phyloP scores from a whole-genome alignment of 352 stramenopile species.

The Phytophthora litchii region DNA sequence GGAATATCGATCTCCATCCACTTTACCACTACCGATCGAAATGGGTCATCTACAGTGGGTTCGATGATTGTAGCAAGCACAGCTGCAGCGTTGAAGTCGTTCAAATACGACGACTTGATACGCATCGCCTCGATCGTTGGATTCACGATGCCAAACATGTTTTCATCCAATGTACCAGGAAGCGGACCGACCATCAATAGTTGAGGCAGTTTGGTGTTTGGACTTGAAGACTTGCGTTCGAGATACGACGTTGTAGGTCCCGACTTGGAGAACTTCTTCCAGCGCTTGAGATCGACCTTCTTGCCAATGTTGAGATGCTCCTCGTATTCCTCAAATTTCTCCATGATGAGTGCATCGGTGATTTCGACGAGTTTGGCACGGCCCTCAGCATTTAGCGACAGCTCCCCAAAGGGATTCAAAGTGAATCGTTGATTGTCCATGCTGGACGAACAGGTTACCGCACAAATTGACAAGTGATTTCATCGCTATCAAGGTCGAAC shows the following conservation, averaged over 20 bases:
- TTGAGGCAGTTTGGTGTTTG: constrained; percentile 19
- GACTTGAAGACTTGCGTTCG: constrained; percentile 22
- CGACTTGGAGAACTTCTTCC: constrained; percentile 28
- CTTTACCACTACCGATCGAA: constrained; percentile 41
- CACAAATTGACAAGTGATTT: too few relatives aligned
- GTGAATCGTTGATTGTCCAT: too few relatives aligned
- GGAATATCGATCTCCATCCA: constrained; percentile 40
- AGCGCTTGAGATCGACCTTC: constrained; percentile 18
- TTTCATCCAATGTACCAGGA: constrained; percentile 37
- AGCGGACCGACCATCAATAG: constrained; percentile 37
- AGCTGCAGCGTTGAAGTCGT: constrained; percentile 36
- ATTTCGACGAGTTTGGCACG: constrained; percentile 19
- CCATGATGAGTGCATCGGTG: constrained; percentile 18
- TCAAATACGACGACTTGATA: constrained; percentile 33
- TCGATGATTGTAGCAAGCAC: constrained; percentile 46
- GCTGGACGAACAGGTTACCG: too few relatives aligned
- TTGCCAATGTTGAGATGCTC: constrained; percentile 21
- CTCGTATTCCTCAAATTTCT: constrained; percentile 30
- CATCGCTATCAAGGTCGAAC: too few relatives aligned
- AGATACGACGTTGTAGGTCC: constrained; percentile 19
- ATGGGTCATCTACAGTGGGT: constrained; percentile 48
- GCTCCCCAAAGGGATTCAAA: constrained; percentile 18
- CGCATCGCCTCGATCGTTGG: constrained; percentile 37
- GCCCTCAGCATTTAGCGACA: constrained; percentile 10
- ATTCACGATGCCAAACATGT: constrained; percentile 46